Evolutionary conservation across 768 basidiomycete species (phyloP).

Genomic region (Crassisporium funariophilum): DNA sequence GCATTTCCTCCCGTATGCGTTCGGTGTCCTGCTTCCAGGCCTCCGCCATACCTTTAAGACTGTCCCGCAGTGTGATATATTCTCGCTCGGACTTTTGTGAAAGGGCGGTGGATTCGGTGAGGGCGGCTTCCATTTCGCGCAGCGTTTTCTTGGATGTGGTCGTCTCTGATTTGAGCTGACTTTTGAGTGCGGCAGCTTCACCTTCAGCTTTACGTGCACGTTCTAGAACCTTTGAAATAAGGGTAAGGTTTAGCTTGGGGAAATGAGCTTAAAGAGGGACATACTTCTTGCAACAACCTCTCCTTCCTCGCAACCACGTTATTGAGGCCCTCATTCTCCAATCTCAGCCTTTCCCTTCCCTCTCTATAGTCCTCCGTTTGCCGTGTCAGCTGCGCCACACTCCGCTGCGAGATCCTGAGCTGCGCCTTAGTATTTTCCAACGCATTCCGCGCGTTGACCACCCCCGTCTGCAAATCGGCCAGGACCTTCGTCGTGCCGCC

Average conservation of each 20-base stretch:
- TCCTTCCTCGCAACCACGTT: conserved; percentile 90
- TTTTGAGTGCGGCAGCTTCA: conserved; percentile 66
- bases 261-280: conserved; percentile 19
- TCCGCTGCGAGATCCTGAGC: conserved; percentile 76
- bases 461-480: conserved; percentile 84
- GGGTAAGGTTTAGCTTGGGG: not conserved
- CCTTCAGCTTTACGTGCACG: conserved; percentile 86
- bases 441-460: conserved; percentile 75
- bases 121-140: conserved; percentile 77
- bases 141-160: conserved; percentile 71
- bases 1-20: conserved; percentile 72
- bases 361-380: conserved; percentile 91
- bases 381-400: conserved; percentile 80
- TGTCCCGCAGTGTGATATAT: conserved; percentile 77
- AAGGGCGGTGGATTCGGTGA: conserved; percentile 73
- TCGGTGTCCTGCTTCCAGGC: conserved; percentile 78
- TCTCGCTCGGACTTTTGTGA: conserved; percentile 84
- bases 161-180: conserved; percentile 74
- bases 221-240: conserved; percentile 61
- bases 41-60: conserved; percentile 70
- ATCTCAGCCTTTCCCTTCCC: conserved; percentile 73
- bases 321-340: conserved; percentile 88
- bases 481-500: conserved; percentile 87
- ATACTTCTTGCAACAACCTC: conserved; percentile 84
- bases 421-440: conserved; percentile 87